Conservation (phyloP, 257 asterid genomes). For the Solanum neorickii region DNA sequence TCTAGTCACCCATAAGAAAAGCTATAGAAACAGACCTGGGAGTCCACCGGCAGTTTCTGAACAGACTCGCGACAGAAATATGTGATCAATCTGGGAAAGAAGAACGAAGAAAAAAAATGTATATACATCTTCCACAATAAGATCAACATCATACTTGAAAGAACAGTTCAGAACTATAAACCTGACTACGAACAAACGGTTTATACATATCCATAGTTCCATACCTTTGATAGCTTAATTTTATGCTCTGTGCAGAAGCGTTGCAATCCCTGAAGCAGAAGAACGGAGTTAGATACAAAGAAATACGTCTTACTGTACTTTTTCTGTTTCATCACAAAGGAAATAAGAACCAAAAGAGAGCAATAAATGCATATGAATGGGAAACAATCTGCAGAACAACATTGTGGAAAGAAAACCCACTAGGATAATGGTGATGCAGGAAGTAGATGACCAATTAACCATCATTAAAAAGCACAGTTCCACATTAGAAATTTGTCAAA, state of each 20-base stretch:
- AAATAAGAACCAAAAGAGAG: neutral
- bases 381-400: neutral
- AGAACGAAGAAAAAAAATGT: neutral
- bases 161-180: neutral
- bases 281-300: neutral
- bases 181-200: neutral
- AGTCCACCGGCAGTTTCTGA: conserved; percentile 99
- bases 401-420: neutral
- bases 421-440: neutral
- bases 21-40: conserved; percentile 45
- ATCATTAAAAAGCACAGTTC: neutral
- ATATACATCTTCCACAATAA: neutral
- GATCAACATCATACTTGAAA: neutral
- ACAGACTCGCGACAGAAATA: conserved; percentile 90
- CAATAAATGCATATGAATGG: neutral
- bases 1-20: neutral
- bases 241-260: conserved; percentile 92
- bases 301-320: neutral
- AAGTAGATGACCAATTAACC: neutral
- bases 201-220: neutral
- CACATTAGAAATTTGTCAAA: neutral
- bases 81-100: conserved; percentile 77
- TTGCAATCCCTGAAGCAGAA: conserved; percentile 77
- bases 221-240: conserved; percentile 87
- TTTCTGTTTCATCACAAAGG: neutral